Evolutionary conservation across 2,329 filamentous ascomycete genomes (phyloP).

Genomic region (Chalara sp.): DNA sequence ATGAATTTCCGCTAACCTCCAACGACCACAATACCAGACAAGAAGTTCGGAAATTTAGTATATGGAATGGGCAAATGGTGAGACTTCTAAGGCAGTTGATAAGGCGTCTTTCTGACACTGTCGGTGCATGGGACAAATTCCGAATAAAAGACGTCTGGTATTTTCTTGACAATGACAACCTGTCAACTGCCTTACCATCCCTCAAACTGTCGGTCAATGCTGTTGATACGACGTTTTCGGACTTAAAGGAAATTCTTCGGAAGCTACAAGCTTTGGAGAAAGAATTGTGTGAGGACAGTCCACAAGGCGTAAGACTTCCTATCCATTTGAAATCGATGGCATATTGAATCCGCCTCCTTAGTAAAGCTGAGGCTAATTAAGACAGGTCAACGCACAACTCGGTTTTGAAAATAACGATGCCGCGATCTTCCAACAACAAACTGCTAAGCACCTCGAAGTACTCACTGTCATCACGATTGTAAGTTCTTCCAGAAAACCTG

Average conservation of each 20-base stretch:
- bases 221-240: slow-evolving; percentile 1
- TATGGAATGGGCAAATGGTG: neutral
- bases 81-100: neutral
- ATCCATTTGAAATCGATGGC: neutral
- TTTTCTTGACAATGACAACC: neutral
- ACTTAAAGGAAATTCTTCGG: neutral
- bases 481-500: neutral
- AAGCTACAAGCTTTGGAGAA: neutral
- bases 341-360: neutral
- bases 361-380: neutral
- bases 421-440: neutral
- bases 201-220: neutral
- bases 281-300: neutral
- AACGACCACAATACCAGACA: neutral
- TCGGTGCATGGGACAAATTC: slow-evolving; percentile 1
- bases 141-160: neutral
- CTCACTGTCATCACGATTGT: slow-evolving; percentile 5
- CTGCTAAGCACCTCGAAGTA: slow-evolving; percentile 1
- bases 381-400: slow-evolving; percentile 1
- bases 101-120: neutral
- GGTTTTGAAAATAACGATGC: slow-evolving; percentile 4
- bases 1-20: neutral
- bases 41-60: neutral
- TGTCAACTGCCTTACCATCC: neutral
- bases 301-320: slow-evolving; percentile 5